These are phyloP conservation scores for Hyaloscypha variabilis DNA, from an alignment of 495 filamentous ascomycete species.

Conservation along the genomic window DNA sequence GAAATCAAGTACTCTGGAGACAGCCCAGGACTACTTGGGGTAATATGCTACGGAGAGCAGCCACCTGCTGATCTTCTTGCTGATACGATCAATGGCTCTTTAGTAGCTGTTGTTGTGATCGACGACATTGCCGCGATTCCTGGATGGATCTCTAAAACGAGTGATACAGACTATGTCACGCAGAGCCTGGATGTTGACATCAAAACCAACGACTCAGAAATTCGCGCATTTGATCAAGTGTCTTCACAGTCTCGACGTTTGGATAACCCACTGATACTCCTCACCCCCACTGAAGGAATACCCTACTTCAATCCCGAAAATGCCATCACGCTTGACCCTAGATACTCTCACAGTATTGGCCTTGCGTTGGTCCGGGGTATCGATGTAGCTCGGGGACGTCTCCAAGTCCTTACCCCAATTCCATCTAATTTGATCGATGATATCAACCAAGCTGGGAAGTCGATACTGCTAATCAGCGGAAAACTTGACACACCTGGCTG, in stretches of 20 bases:
- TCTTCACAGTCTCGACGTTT: neutral
- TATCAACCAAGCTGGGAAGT: constrained; percentile 32
- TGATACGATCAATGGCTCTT: constrained; percentile 31
- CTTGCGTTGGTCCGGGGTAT: constrained; percentile 59
- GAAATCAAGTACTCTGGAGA: constrained; percentile 31
- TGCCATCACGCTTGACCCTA: constrained; percentile 28
- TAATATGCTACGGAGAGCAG: constrained; percentile 34
- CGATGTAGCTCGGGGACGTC: constrained; percentile 41
- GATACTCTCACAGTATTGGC: constrained; percentile 41
- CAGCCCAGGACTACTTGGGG: constrained; percentile 28
- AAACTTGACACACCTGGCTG: constrained; percentile 60
- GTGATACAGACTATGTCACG: constrained; percentile 11
- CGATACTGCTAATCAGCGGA: constrained; percentile 57
- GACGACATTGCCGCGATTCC: constrained; percentile 33
- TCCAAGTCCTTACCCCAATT: constrained; percentile 58
- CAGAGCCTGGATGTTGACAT: neutral
- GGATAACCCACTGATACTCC: constrained; percentile 20
- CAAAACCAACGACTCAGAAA: neutral
- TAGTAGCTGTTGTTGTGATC: constrained; percentile 32
- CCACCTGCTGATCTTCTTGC: constrained; percentile 26
- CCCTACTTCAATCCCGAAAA: constrained; percentile 35
- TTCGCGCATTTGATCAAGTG: constrained; percentile 2
- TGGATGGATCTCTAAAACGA: neutral
- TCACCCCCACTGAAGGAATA: constrained; percentile 25
- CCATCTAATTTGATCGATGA: constrained; percentile 34